phyloP scores from a whole-genome alignment of 169 alveolate species.

The Plasmodium fragile region DNA sequence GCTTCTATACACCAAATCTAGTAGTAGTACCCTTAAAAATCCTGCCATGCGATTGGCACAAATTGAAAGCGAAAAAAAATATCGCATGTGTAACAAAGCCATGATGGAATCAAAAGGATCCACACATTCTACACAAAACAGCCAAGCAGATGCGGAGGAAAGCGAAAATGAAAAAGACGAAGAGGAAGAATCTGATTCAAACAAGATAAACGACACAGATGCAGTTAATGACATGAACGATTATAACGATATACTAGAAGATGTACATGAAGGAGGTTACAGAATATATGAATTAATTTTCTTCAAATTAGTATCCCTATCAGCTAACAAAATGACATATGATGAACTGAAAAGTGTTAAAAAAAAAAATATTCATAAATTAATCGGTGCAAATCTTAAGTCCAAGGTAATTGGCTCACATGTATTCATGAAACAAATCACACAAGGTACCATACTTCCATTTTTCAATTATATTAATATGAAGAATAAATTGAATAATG shows the following conservation, averaged over 20 bases:
- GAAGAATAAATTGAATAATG: conserved; percentile 31
- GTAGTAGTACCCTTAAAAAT: not conserved
- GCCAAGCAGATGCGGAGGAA: not conserved
- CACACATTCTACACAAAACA: not conserved
- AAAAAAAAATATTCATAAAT: not conserved
- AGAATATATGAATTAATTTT: conserved; percentile 47
- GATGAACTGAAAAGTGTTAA: not conserved
- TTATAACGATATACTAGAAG: conserved; percentile 12
- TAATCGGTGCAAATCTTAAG: conserved; percentile 9
- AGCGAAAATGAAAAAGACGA: not conserved
- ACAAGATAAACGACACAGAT: not conserved
- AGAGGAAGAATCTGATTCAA: not conserved
- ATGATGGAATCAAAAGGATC: not conserved
- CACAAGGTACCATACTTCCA: conserved; percentile 29
- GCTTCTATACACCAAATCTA: not conserved
- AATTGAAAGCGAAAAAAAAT: not conserved
- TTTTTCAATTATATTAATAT: conserved; percentile 11
- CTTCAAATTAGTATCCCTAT: conserved; percentile 49
- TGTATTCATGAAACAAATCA: not conserved
- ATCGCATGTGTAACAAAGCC: not conserved
- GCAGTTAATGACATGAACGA: not conserved
- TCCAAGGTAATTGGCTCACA: conserved; percentile 29
- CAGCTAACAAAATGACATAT: conserved; percentile 22
- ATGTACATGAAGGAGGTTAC: not conserved
- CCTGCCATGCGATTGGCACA: not conserved